Evolutionary conservation across 805 yeast genomes (phyloP).

Genomic region (Saturnispora mendoncae): DNA sequence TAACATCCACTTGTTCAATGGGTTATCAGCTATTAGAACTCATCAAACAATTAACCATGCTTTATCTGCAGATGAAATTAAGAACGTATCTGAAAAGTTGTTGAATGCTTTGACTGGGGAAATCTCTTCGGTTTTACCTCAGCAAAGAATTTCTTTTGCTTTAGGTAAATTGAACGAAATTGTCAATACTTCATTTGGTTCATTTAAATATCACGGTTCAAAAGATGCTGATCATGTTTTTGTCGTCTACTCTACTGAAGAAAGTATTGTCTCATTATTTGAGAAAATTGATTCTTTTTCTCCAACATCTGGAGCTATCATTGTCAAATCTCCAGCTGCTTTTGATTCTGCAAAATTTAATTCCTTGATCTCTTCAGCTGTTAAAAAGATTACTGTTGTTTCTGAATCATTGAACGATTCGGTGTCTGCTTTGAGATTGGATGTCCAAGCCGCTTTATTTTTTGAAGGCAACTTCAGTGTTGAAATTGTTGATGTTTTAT

Average conservation of each 20-base stretch:
- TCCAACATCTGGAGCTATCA: slow-evolving; percentile 45
- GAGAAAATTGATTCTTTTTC: slow-evolving; percentile 29
- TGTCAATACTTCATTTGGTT: slow-evolving; percentile 40
- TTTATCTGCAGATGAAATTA: slow-evolving; percentile 35
- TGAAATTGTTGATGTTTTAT: slow-evolving; percentile 44
- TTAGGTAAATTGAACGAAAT: slow-evolving; percentile 44
- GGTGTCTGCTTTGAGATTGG: slow-evolving; percentile 45
- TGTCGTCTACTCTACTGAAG: slow-evolving; percentile 71
- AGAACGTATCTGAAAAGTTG: slow-evolving; percentile 32
- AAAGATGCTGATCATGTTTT: slow-evolving; percentile 60
- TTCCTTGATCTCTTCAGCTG: slow-evolving; percentile 45
- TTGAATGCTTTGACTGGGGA: slow-evolving; percentile 22
- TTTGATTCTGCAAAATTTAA: slow-evolving; percentile 59
- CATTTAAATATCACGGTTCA: slow-evolving; percentile 66
- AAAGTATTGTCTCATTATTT: slow-evolving; percentile 42
- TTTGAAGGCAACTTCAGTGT: slow-evolving; percentile 34
- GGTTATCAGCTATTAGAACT: slow-evolving; percentile 52
- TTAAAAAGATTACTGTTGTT: slow-evolving; percentile 57
- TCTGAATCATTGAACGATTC: slow-evolving; percentile 40
- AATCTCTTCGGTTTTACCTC: slow-evolving; percentile 20
- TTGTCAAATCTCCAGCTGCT: slow-evolving; percentile 75
- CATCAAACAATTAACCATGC: slow-evolving; percentile 39
- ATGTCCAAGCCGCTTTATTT: slow-evolving; percentile 65
- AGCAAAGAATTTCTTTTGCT: slow-evolving; percentile 35
- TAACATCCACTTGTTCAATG: slow-evolving; percentile 71